A percentile compares a stretch with the other conserved stretches of the same genome.
Evolutionary conservation across 345 rosid species (phyloP).

Genomic region (Populus davidiana): DNA sequence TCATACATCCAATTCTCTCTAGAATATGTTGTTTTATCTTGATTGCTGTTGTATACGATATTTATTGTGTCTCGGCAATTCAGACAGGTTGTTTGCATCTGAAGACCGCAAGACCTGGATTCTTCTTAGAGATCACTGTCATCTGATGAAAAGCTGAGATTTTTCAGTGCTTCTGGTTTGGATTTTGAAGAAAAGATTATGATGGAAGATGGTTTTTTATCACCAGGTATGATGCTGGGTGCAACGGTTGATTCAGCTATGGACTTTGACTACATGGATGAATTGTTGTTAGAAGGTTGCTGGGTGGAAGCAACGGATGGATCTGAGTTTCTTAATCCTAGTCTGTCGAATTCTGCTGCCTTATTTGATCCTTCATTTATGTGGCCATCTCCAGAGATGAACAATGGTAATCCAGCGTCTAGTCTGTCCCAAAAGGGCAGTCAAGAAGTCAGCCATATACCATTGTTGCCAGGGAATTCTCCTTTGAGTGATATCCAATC

Average conservation of each 20-base stretch:
- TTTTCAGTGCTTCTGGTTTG: constrained; percentile 5
- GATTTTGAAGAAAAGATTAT: constrained; percentile 10
- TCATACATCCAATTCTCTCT: neutral
- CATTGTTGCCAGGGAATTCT: constrained; percentile 17
- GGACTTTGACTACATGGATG: constrained; percentile 76
- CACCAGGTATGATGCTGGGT: constrained; percentile 32
- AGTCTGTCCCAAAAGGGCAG: constrained; percentile 28
- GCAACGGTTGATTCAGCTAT: constrained; percentile 41
- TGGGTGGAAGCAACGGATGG: constrained; percentile 88
- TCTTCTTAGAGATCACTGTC: neutral
- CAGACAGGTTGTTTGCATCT: constrained; percentile 17
- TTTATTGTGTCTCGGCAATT: constrained; percentile 3
- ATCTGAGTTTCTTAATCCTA: constrained; percentile 59
- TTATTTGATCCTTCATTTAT: constrained; percentile 42
- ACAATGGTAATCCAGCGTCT: constrained; percentile 24
- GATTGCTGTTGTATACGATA: constrained; percentile 7
- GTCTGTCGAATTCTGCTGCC: constrained; percentile 40
- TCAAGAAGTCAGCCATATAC: constrained; percentile 36
- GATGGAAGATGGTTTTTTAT: constrained; percentile 61
- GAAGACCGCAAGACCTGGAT: constrained; percentile 17
- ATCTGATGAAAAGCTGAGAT: constrained; percentile 6
- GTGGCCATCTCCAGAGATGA: constrained; percentile 44
- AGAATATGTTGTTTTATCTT: neutral
- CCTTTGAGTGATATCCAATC: constrained; percentile 29
- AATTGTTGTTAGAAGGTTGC: constrained; percentile 81